A percentile compares a stretch with the other conserved stretches of the same genome.
These are phyloP conservation scores for Pythium scleroteichum DNA, from an alignment of 352 stramenopile species.

Conservation along the genomic window DNA sequence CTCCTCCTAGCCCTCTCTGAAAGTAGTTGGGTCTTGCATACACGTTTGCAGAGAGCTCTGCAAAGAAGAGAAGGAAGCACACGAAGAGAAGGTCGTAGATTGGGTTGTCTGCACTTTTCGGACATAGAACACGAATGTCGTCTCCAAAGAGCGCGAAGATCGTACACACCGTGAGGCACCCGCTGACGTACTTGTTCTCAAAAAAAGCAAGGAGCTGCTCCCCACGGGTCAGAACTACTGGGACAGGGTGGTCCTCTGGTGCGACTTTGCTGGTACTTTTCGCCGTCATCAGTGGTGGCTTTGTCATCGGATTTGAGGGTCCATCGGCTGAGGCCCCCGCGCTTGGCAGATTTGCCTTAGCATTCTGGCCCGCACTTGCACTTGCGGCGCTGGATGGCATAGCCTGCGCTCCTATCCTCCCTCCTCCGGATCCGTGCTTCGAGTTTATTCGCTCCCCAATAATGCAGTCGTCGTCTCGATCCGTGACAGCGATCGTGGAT, in stretches of 20 bases:
- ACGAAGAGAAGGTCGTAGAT: constrained; percentile 86
- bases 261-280: constrained; percentile 71
- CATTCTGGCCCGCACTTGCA: constrained; percentile 11
- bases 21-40: constrained; percentile 84
- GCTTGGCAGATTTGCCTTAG: constrained; percentile 15
- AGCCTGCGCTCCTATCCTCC: constrained; percentile 17
- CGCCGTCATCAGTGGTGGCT: constrained; percentile 23
- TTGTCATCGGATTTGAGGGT: constrained; percentile 24
- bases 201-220: constrained; percentile 54
- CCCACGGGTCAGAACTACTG: constrained; percentile 37
- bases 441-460: constrained; percentile 14
- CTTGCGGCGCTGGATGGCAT: constrained; percentile 34
- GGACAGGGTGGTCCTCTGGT: constrained; percentile 46
- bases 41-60: constrained; percentile 68
- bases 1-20: constrained; percentile 67
- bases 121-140: constrained; percentile 77
- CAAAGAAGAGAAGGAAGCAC: constrained; percentile 70
- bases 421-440: constrained; percentile 1
- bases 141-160: constrained; percentile 89
- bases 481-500: constrained; percentile 30
- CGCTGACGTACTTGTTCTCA: constrained; percentile 73
- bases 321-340: constrained; percentile 19
- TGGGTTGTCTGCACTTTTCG: constrained; percentile 57
- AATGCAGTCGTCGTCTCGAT: constrained; percentile 29
- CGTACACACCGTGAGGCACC: constrained; percentile 69